Conservation (phyloP, 139 green algal genomes). For the Volvox reticuliferus region DNA sequence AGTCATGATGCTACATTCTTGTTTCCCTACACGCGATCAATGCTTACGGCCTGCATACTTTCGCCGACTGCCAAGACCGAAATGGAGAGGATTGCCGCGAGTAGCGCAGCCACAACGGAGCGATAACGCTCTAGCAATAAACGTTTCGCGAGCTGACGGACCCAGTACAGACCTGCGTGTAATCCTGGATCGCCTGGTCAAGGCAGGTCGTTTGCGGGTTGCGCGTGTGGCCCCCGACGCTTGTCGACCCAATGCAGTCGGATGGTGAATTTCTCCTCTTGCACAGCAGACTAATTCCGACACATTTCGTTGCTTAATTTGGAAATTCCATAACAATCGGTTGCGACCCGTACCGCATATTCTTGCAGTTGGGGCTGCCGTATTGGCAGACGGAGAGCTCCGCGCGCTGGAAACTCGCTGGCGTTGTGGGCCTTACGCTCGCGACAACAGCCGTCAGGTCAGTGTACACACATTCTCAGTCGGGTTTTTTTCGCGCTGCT, state of each 20-base stretch:
- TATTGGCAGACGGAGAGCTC: constrained; percentile 80
- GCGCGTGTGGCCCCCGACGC: background rate
- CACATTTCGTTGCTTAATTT: background rate
- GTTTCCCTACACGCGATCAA: background rate
- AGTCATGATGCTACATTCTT: no score
- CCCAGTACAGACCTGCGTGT: constrained; percentile 80
- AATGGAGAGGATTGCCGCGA: background rate
- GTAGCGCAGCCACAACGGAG: background rate
- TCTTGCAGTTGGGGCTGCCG: constrained; percentile 79
- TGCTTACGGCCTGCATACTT: background rate
- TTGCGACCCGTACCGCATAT: constrained; percentile 1
- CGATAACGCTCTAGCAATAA: background rate
- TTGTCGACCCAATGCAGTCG: background rate
- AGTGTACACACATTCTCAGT: no score
- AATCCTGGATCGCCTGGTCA: constrained; percentile 74
- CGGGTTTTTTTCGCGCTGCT: background rate
- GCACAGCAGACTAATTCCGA: no score
- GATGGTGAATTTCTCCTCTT: background rate
- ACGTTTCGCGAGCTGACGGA: constrained; percentile 61
- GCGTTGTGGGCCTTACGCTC: constrained; percentile 92
- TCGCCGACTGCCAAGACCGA: background rate
- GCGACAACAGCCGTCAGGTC: constrained; percentile 94
- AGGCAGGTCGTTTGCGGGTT: background rate
- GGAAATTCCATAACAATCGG: background rate
- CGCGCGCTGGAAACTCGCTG: constrained; percentile 82